Conservation (phyloP, 2,329 filamentous ascomycete species). For the Cladophialophora chaetospira region DNA sequence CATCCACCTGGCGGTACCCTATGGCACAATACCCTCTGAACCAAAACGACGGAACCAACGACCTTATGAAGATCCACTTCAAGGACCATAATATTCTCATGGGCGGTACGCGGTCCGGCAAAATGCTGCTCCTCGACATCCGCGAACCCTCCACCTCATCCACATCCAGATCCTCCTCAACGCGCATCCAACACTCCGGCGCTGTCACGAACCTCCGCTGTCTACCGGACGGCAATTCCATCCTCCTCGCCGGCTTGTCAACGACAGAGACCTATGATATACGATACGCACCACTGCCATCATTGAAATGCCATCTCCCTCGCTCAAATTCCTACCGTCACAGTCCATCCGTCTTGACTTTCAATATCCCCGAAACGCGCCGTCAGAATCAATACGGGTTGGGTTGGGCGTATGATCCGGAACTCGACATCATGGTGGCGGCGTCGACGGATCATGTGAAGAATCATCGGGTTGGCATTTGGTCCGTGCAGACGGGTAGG, state of each 20-base stretch:
- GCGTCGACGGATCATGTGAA: slow-evolving; percentile 18
- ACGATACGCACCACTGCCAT: slow-evolving; percentile 21
- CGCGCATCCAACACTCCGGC: slow-evolving; percentile 27
- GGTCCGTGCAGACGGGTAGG: slow-evolving; percentile 23
- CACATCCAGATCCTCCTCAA: neutral
- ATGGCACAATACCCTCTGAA: neutral
- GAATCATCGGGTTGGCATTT: slow-evolving; percentile 22
- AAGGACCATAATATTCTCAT: slow-evolving; percentile 28
- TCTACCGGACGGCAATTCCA: slow-evolving; percentile 11
- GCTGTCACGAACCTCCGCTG: slow-evolving; percentile 18
- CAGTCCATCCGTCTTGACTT: slow-evolving; percentile 7
- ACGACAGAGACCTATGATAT: slow-evolving; percentile 29
- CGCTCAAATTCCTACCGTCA: slow-evolving; percentile 1
- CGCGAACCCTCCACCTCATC: slow-evolving; percentile 4
- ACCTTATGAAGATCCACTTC: slow-evolving; percentile 19
- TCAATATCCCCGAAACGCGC: slow-evolving; percentile 14
- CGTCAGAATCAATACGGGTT: slow-evolving; percentile 20
- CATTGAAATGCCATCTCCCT: neutral
- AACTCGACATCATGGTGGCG: slow-evolving; percentile 26
- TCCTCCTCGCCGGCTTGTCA: slow-evolving; percentile 25
- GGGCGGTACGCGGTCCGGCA: slow-evolving; percentile 26
- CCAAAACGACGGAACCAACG: neutral
- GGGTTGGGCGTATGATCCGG: slow-evolving; percentile 28
- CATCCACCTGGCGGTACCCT: neutral
- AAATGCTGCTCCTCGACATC: slow-evolving; percentile 22